These are phyloP conservation scores for Chaetoceros tenuissimus DNA, from an alignment of 108 stramenopile species.

Conservation along the genomic window DNA sequence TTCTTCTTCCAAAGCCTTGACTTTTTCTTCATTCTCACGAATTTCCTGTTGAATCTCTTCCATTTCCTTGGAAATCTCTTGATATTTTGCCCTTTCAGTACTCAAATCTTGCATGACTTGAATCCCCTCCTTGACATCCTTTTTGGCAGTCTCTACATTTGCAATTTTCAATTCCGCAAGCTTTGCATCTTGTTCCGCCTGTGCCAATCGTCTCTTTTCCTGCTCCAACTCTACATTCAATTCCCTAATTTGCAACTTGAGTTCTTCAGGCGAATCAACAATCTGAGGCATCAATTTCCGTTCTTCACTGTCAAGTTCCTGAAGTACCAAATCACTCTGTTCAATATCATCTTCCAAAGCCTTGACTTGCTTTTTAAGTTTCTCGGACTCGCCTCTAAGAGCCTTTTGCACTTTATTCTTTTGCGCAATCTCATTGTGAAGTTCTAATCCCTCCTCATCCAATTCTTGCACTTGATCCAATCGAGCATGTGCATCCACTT, in stretches of 20 bases:
- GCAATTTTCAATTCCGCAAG: constrained; percentile 18
- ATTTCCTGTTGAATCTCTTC: constrained; percentile 26
- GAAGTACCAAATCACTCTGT: constrained; percentile 51
- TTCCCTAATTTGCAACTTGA: constrained; percentile 19
- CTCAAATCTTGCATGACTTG: constrained; percentile 19
- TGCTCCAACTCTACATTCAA: constrained; percentile 24
- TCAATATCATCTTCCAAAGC: constrained; percentile 75
- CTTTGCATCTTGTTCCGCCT: constrained; percentile 34
- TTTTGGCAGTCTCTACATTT: constrained; percentile 17
- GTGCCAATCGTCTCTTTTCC: constrained; percentile 19
- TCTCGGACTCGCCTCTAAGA: constrained; percentile 63
- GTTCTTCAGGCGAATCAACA: constrained; percentile 63
- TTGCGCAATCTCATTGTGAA: constrained; percentile 70
- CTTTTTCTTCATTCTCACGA: constrained; percentile 16
- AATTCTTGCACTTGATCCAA: constrained; percentile 46
- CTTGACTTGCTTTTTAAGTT: constrained; percentile 68
- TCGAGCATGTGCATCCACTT: constrained; percentile 24
- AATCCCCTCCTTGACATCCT: constrained; percentile 12
- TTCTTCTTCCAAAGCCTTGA: constrained; percentile 19
- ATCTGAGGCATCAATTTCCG: constrained; percentile 50
- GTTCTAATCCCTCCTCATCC: constrained; percentile 65
- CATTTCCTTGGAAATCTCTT: constrained; percentile 17
- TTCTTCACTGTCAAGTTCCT: constrained; percentile 63
- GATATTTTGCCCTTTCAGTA: constrained; percentile 14
- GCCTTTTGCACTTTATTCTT: constrained; percentile 73